A percentile compares a stretch with the other conserved stretches of the same genome.
These are phyloP conservation scores for Cladorrhinum sp. DNA, from an alignment of 2,329 filamentous ascomycete species.

Conservation along the genomic window DNA sequence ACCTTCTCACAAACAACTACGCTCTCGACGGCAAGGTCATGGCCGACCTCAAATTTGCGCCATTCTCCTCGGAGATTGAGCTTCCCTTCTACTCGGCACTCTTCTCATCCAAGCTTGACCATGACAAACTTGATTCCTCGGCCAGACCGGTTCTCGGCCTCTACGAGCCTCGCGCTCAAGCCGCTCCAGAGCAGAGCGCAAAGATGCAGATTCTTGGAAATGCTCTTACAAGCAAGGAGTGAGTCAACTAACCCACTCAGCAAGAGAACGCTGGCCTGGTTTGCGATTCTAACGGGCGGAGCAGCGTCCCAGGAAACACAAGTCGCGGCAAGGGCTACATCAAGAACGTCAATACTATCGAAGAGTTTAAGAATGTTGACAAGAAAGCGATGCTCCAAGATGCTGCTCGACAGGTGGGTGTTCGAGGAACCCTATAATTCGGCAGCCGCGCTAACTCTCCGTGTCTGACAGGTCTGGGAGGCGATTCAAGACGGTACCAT, in stretches of 20 bases:
- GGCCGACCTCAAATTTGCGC: slow-evolving; percentile 65
- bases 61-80: slow-evolving; percentile 92
- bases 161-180: slow-evolving; percentile 76
- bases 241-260: slow-evolving; percentile 37
- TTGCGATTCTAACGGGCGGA: slow-evolving; percentile 11
- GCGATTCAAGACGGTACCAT: slow-evolving; percentile 96
- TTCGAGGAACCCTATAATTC: not conserved
- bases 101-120: slow-evolving; percentile 90
- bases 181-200: slow-evolving; percentile 71
- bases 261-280: not conserved
- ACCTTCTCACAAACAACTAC: not conserved
- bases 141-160: slow-evolving; percentile 81
- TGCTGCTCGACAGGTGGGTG: slow-evolving; percentile 69
- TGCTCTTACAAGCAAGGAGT: slow-evolving; percentile 81
- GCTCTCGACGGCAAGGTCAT: slow-evolving; percentile 37
- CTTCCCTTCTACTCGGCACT: slow-evolving; percentile 91
- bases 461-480: slow-evolving; percentile 76
- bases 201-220: slow-evolving; percentile 88
- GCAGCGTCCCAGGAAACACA: slow-evolving; percentile 64
- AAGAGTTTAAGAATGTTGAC: slow-evolving; percentile 84
- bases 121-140: slow-evolving; percentile 95
- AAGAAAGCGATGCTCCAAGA: slow-evolving; percentile 74
- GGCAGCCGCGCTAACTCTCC: slow-evolving; percentile 24
- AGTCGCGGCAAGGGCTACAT: slow-evolving; percentile 90
- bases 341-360: slow-evolving; percentile 92